Percentiles rank a stretch among this genome's conserved stretches.
These are phyloP conservation scores for Neurospora pannonica DNA, from an alignment of 495 filamentous ascomycete species.

Conservation along the genomic window DNA sequence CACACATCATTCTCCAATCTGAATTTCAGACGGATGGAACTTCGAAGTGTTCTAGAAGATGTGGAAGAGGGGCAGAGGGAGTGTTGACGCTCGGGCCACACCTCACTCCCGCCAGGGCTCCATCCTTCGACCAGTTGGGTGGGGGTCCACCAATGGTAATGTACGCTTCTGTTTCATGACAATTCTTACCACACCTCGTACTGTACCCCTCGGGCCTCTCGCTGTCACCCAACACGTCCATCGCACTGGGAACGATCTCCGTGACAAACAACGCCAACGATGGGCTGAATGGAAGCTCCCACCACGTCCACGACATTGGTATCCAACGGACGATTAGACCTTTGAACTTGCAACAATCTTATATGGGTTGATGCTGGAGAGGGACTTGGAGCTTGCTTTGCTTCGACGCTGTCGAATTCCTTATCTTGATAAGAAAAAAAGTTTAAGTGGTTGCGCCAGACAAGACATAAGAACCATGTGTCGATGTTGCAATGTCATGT, in stretches of 20 bases:
- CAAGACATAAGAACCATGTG: background rate
- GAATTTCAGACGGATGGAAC: background rate
- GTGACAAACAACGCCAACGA: background rate
- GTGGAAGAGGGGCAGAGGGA: background rate
- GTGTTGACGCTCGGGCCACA: background rate
- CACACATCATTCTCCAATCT: background rate
- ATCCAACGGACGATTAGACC: background rate
- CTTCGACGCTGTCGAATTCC: background rate
- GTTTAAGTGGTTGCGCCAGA: background rate
- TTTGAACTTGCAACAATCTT: background rate
- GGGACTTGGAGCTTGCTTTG: background rate
- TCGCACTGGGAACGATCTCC: background rate
- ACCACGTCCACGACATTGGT: background rate
- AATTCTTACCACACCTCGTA: background rate
- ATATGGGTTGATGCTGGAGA: background rate
- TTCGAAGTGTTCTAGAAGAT: background rate
- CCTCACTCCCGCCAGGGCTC: background rate
- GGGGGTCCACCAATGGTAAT: background rate
- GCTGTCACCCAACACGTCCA: background rate
- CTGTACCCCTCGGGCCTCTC: background rate
- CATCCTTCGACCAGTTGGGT: background rate
- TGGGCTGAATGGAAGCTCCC: background rate
- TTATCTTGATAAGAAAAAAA: background rate
- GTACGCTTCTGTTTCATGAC: background rate
- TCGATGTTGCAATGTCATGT: background rate